Evolutionary conservation across 495 filamentous ascomycete genomes (phyloP).

Genomic region (Margaritispora aquatica): DNA sequence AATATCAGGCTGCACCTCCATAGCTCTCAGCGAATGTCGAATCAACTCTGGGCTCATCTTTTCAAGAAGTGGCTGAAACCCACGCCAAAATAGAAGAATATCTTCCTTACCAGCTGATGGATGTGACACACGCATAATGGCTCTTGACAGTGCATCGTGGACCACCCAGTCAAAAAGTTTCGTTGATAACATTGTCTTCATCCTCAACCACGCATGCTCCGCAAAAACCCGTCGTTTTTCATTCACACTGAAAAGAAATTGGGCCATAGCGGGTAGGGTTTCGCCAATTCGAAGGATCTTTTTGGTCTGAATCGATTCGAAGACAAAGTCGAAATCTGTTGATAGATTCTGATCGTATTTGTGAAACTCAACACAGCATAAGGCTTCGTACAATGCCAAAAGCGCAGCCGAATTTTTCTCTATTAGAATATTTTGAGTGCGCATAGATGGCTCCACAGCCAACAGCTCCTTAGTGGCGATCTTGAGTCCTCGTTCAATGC

Average conservation of each 20-base stretch:
- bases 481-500: conserved; percentile 53
- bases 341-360: conserved; percentile 16
- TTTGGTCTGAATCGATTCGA: conserved; percentile 66
- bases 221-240: conserved; percentile 60
- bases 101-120: conserved; percentile 30
- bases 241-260: conserved; percentile 70
- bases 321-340: conserved; percentile 65
- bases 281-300: conserved; percentile 61
- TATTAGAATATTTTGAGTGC: conserved; percentile 29
- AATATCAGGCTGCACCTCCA: conserved; percentile 65
- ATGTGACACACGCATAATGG: conserved; percentile 35
- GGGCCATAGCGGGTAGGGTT: conserved; percentile 70
- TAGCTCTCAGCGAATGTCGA: conserved; percentile 65
- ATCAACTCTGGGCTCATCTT: conserved; percentile 69
- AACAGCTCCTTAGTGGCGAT: conserved; percentile 32
- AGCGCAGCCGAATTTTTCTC: conserved; percentile 32
- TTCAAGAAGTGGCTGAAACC: conserved; percentile 61
- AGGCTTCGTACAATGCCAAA: conserved; percentile 45
- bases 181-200: conserved; percentile 46
- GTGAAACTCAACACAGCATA: conserved; percentile 43
- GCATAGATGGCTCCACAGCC: conserved; percentile 27
- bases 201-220: conserved; percentile 55
- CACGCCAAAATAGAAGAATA: conserved; percentile 67
- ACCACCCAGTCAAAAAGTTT: conserved; percentile 82
- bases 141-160: conserved; percentile 50